Base-by-base conservation (phyloP, 306 rosid genomes). In the Dicorynia guianensis region DNA sequence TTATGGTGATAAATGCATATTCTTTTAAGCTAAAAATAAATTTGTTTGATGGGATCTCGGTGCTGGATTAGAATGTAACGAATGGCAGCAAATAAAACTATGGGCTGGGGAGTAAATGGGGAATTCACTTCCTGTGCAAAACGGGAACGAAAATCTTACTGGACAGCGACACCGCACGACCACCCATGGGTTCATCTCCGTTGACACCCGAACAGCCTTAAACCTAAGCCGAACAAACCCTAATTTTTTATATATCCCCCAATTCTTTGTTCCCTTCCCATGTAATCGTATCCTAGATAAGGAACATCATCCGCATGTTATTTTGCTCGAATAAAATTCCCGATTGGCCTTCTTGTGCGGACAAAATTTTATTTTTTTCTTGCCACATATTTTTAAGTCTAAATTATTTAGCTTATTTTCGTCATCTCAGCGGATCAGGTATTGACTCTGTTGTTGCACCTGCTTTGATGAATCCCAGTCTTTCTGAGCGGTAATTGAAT, bases 121-220 rank as follows among this genome's bases (percentile, higher is more conserved):
- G 38, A 78, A 76, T 82, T 82, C 78, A 47, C 18, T 4, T 5
- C 5, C 56, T 14, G 47, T 52, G 71, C 73, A 57, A 64, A 75
- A 80, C 48, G 15, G 42, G 65, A 62, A 71, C 65, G 76, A 72
- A 80, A 85, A 66, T 79, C 76, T 84, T 60, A 77, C 81, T 59
- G 82, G 82, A 87, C 84, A 78, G 90, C 84, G 86, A 83, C 86
- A 79, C 86, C 87, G 85, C 86, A 83, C 87, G 85, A 76, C 89
- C 84, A 86, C 87, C 83, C 79, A 43, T 85, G 76, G 82, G 79
- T 78, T 83, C 82, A 34, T 68, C 89, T 82, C 85, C 85, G 77
- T 83, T 82, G 80, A 79, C 89, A 25, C 30, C 62, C 80, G 30
- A 25, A 25, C 30, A 25, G 2, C 30, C 30, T 25, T 25, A 25